Evolutionary conservation across 768 basidiomycete species (phyloP).

Genomic region (Imleria badia): DNA sequence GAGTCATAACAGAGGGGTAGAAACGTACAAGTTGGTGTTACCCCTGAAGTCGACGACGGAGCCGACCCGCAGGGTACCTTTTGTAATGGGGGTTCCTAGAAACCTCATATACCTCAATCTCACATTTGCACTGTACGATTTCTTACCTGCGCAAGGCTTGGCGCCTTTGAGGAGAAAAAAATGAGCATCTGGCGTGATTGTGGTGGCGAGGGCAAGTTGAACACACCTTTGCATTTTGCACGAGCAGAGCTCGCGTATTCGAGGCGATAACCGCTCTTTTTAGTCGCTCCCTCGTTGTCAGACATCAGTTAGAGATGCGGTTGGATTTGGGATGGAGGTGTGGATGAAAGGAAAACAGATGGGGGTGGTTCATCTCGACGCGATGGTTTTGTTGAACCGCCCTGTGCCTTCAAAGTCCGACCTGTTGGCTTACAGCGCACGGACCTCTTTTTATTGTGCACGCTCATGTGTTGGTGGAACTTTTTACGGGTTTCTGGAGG

Average conservation of each 20-base stretch:
- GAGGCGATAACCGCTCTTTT: slow-evolving; percentile 62
- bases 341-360: slow-evolving; percentile 31
- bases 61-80: slow-evolving; percentile 74
- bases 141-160: slow-evolving; percentile 71
- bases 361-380: slow-evolving; percentile 40
- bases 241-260: slow-evolving; percentile 71
- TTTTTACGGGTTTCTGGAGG: slow-evolving; percentile 11
- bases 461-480: slow-evolving; percentile 22
- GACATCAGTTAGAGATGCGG: slow-evolving; percentile 30
- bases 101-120: slow-evolving; percentile 8
- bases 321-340: slow-evolving; percentile 16
- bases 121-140: background rate
- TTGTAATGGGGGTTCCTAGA: slow-evolving; percentile 66
- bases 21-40: slow-evolving; percentile 60
- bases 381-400: slow-evolving; percentile 40
- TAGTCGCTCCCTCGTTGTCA: slow-evolving; percentile 36
- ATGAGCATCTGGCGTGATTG: slow-evolving; percentile 19
- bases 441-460: slow-evolving; percentile 32
- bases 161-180: slow-evolving; percentile 51
- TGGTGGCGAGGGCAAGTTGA: slow-evolving; percentile 6
- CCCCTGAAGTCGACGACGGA: slow-evolving; percentile 73
- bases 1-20: background rate
- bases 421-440: slow-evolving; percentile 35
- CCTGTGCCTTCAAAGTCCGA: slow-evolving; percentile 40
- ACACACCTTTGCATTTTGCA: slow-evolving; percentile 77